Evolutionary conservation across 352 stramenopile genomes (phyloP).

Genomic region (Pythium dissotocum): DNA sequence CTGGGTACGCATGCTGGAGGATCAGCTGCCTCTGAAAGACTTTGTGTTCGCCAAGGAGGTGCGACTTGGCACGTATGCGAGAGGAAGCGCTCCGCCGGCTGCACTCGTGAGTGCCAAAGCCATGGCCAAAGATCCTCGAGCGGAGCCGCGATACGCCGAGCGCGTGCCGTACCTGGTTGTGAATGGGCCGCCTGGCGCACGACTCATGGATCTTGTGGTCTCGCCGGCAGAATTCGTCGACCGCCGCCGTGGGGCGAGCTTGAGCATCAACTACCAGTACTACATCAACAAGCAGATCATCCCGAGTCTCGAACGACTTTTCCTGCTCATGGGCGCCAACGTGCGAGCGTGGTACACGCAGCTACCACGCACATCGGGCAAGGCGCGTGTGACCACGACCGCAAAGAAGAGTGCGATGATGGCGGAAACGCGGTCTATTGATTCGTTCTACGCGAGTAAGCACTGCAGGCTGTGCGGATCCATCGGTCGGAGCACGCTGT

Average conservation of each 20-base stretch:
- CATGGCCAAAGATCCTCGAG: slow-evolving; percentile 74
- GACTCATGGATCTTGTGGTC: slow-evolving; percentile 90
- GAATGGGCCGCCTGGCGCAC: slow-evolving; percentile 79
- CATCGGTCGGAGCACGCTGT: slow-evolving; percentile 56
- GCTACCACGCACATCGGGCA: slow-evolving; percentile 56
- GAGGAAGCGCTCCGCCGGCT: slow-evolving; percentile 62
- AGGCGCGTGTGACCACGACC: slow-evolving; percentile 40
- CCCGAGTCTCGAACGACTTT: slow-evolving; percentile 82
- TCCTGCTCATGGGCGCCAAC: slow-evolving; percentile 77
- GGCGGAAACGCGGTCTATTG: slow-evolving; percentile 53
- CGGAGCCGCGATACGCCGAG: slow-evolving; percentile 82
- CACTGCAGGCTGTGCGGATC: slow-evolving; percentile 74
- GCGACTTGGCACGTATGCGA: slow-evolving; percentile 74
- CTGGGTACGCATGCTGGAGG: slow-evolving; percentile 70
- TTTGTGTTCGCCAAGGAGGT: slow-evolving; percentile 89
- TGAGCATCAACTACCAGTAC: slow-evolving; percentile 91
- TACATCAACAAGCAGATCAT: slow-evolving; percentile 91
- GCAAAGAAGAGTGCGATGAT: slow-evolving; percentile 14
- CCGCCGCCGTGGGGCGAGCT: slow-evolving; percentile 27
- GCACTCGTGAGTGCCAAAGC: slow-evolving; percentile 79
- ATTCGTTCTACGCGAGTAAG: slow-evolving; percentile 85
- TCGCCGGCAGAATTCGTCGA: slow-evolving; percentile 69
- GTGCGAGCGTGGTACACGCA: slow-evolving; percentile 73
- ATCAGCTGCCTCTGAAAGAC: slow-evolving; percentile 61
- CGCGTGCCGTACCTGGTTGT: slow-evolving; percentile 92